Conservation (phyloP, 768 basidiomycete genomes). For the Lentinula boryana region DNA sequence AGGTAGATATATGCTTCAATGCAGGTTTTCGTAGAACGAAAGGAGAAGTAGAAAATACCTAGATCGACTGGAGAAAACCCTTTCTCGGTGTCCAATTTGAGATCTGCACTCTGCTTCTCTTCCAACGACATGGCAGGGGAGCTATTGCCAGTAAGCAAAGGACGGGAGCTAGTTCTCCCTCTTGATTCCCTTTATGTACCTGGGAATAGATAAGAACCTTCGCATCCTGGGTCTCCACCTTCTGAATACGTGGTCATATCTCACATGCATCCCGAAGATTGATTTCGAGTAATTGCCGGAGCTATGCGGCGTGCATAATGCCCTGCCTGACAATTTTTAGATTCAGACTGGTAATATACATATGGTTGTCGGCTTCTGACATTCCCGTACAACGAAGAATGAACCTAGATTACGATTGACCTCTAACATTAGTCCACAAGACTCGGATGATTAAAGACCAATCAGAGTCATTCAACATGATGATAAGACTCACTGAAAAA, state of each 20-base stretch:
- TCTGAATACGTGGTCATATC: neutral
- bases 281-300: neutral
- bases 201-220: conserved; percentile 4
- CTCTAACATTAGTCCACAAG: too few species aligned
- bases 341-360: neutral
- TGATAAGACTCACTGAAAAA: too few species aligned
- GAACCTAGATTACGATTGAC: too few species aligned
- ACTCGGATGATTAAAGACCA: too few species aligned
- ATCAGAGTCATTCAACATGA: too few species aligned
- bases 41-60: neutral
- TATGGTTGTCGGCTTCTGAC: too few species aligned
- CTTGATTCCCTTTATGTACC: neutral
- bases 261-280: neutral
- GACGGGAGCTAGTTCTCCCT: neutral
- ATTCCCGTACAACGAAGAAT: too few species aligned
- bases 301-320: neutral
- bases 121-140: conserved; percentile 6
- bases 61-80: neutral
- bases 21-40: neutral
- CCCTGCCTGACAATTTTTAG: neutral
- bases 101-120: conserved; percentile 4
- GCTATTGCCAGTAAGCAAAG: conserved; percentile 2
- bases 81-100: conserved; percentile 5
- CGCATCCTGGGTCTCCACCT: neutral
- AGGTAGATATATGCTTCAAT: neutral